phyloP scores from a whole-genome alignment of 2,329 filamentous ascomycete genomes.

The Pseudogymnoascus sp. region DNA sequence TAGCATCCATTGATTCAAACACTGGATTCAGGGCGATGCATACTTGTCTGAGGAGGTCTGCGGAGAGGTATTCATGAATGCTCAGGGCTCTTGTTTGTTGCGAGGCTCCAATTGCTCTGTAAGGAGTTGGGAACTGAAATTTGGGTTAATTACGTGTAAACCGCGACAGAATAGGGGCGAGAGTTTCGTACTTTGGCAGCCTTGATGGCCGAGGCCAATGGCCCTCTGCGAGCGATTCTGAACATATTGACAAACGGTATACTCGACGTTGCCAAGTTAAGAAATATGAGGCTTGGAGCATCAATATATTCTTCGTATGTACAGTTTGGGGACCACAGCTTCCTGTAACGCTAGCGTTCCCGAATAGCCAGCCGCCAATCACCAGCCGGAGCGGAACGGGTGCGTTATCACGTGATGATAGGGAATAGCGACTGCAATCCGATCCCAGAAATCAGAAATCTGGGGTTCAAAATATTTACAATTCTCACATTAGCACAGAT shows the following conservation, averaged over 20 bases:
- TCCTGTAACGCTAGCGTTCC: slow-evolving; percentile 6
- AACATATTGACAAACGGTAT: slow-evolving; percentile 57
- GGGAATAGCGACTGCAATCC: not conserved
- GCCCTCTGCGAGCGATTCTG: slow-evolving; percentile 75
- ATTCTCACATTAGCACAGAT: not conserved
- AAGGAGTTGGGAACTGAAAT: slow-evolving; percentile 37
- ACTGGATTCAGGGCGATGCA: not conserved
- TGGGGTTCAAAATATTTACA: not conserved
- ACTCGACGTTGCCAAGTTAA: slow-evolving; percentile 22
- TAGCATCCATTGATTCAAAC: slow-evolving; percentile 20
- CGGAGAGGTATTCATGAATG: slow-evolving; percentile 97
- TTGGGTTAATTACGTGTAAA: slow-evolving; percentile 25
- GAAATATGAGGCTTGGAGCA: slow-evolving; percentile 8
- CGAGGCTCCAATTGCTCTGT: slow-evolving; percentile 54
- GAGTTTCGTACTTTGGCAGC: slow-evolving; percentile 56
- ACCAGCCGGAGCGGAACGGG: not conserved
- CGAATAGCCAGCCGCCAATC: not conserved
- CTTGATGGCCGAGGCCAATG: slow-evolving; percentile 71
- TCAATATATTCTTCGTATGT: slow-evolving; percentile 7
- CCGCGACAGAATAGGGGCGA: slow-evolving; percentile 15
- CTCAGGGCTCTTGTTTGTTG: slow-evolving; percentile 83
- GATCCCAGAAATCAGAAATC: not conserved
- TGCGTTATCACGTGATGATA: not conserved
- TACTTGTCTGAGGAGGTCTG: slow-evolving; percentile 75
- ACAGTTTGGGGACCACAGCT: slow-evolving; percentile 6